phyloP scores from a whole-genome alignment of 176 grass and related monocot genomes.

The Phyllostachys edulis region DNA sequence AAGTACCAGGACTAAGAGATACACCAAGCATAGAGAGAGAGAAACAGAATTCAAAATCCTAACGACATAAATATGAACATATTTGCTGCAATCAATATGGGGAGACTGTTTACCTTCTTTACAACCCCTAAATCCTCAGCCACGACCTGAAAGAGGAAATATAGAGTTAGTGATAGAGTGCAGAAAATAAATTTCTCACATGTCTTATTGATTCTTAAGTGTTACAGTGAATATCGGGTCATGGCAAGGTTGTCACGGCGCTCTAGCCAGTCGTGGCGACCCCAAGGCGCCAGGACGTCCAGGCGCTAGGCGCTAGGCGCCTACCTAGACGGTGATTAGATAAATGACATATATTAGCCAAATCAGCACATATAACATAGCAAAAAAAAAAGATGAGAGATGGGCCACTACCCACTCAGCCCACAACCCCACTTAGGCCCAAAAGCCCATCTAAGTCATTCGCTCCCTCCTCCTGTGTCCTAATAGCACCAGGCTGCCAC shows the following conservation, averaged over 20 bases:
- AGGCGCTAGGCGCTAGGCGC: no score
- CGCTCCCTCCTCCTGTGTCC: no score
- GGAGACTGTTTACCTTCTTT: constrained; percentile 63
- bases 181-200: not conserved
- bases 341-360: no score
- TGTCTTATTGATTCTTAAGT: not conserved
- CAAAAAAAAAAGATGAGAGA: no score
- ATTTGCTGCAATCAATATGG: constrained; percentile 10
- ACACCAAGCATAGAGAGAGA: not conserved
- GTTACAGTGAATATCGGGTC: not conserved
- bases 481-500: no score
- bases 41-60: not conserved
- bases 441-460: no score
- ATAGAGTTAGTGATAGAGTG: constrained; percentile 16
- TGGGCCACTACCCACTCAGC: no score
- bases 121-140: constrained; percentile 85
- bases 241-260: not conserved
- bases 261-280: no score
- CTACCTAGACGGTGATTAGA: no score
- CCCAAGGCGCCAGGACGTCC: no score
- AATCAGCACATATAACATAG: no score
- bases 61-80: not conserved
- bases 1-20: not conserved
- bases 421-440: no score
- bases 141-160: constrained; percentile 56